phyloP scores from a whole-genome alignment of 2,329 filamentous ascomycete genomes.

The Aureobasidium sp. region DNA sequence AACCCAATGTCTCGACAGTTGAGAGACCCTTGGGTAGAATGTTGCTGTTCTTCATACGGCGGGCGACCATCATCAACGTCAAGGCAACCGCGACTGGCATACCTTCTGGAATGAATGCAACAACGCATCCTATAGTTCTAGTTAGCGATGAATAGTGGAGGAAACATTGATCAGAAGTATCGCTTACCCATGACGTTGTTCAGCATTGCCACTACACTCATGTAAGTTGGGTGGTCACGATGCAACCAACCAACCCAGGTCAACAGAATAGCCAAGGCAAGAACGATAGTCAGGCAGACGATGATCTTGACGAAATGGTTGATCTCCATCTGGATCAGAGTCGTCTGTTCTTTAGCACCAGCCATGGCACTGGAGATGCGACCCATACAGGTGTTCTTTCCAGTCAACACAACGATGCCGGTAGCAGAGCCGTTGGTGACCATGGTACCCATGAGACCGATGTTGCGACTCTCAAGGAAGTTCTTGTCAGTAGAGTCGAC shows the following conservation, averaged over 20 bases:
- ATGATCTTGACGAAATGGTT: constrained; percentile 41
- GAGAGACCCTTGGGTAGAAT: constrained; percentile 39
- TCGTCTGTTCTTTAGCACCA: constrained; percentile 32
- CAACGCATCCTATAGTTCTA: constrained; percentile 18
- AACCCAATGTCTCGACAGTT: constrained; percentile 39
- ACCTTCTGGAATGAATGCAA: constrained; percentile 27
- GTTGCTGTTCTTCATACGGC: constrained; percentile 38
- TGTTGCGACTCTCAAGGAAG: constrained; percentile 40
- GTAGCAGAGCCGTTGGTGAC: constrained; percentile 37
- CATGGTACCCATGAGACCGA: constrained; percentile 39
- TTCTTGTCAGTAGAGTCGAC: constrained; percentile 36
- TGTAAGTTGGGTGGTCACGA: constrained; percentile 32
- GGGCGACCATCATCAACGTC: constrained; percentile 39
- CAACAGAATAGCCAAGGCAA: constrained; percentile 37
- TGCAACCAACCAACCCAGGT: constrained; percentile 41
- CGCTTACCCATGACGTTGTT: constrained; percentile 38
- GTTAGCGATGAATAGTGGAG: neutral
- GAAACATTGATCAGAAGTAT: neutral
- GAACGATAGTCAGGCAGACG: constrained; percentile 32
- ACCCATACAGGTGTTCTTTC: constrained; percentile 37
- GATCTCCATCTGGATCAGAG: constrained; percentile 39
- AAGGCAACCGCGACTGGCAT: constrained; percentile 26
- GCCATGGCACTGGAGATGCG: constrained; percentile 35
- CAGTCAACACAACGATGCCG: constrained; percentile 38
- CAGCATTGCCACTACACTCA: constrained; percentile 39